Conservation (phyloP, 805 yeast genomes). For the Starmerella stigmatis region DNA sequence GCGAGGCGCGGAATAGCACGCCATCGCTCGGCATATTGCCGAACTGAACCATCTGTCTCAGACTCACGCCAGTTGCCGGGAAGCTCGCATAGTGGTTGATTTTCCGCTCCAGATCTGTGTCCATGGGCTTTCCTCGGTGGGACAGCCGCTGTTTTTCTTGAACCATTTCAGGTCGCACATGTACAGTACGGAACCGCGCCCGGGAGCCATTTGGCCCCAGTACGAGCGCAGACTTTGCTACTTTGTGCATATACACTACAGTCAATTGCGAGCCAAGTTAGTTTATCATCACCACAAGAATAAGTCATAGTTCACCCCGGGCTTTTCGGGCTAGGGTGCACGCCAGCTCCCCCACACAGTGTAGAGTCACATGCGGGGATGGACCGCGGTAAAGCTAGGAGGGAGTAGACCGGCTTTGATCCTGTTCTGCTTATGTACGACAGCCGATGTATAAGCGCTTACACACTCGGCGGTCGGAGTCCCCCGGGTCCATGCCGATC, state of each 20-base stretch:
- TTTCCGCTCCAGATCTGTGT: conserved; percentile 40
- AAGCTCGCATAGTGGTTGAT: conserved; percentile 57
- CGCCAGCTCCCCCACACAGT: neutral
- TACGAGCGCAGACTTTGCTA: neutral
- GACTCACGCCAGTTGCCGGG: conserved; percentile 74
- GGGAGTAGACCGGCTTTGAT: too few species aligned
- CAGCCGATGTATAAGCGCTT: too few species aligned
- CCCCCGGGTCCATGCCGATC: too few species aligned
- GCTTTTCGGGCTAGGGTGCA: neutral
- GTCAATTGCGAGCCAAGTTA: too few species aligned
- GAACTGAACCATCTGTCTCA: conserved; percentile 85
- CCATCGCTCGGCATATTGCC: conserved; percentile 75
- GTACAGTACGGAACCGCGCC: neutral
- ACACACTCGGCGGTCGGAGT: too few species aligned
- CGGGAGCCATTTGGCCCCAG: conserved; percentile 4
- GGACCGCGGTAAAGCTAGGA: conserved; percentile 1
- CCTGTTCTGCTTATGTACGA: too few species aligned
- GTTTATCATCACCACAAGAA: too few species aligned
- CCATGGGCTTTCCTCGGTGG: conserved; percentile 20
- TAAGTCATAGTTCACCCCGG: too few species aligned
- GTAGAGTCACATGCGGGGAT: conserved; percentile 7
- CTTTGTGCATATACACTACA: neutral
- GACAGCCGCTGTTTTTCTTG: conserved; percentile 3
- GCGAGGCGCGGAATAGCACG: conserved; percentile 67
- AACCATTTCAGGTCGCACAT: conserved; percentile 2